Percentiles rank a stretch among this genome's conserved stretches.
These are phyloP conservation scores for Wickerhamomyces bisporus DNA, from an alignment of 805 yeast genomes.

Conservation along the genomic window DNA sequence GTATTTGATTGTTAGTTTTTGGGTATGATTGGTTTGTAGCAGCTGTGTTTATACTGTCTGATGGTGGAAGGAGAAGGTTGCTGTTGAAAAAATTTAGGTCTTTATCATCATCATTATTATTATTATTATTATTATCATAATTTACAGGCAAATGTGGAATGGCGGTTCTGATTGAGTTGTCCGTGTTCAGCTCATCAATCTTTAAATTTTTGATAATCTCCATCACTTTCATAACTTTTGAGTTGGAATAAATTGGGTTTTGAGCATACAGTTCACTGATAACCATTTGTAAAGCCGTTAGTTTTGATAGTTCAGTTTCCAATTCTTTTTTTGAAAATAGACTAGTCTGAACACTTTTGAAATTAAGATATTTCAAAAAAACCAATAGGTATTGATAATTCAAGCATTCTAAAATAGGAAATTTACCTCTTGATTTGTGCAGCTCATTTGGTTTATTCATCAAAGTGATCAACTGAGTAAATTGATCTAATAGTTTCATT, in stretches of 20 bases:
- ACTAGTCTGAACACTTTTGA: slow-evolving; percentile 10
- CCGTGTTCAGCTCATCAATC: slow-evolving; percentile 1
- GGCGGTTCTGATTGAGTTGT: not conserved
- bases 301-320: slow-evolving; percentile 5
- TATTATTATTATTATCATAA: too few species aligned
- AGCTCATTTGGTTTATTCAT: not conserved
- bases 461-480: not conserved
- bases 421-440: slow-evolving; percentile 8
- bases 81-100: too few species aligned
- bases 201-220: slow-evolving; percentile 4
- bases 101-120: too few species aligned
- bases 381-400: slow-evolving; percentile 17
- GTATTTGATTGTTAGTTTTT: too few species aligned
- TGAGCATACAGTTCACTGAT: slow-evolving; percentile 6
- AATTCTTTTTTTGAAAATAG: slow-evolving; percentile 1
- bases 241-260: slow-evolving; percentile 1
- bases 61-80: too few species aligned
- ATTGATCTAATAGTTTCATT: slow-evolving; percentile 3
- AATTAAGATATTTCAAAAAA: slow-evolving; percentile 19
- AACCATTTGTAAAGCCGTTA: slow-evolving; percentile 4
- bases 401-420: slow-evolving; percentile 16
- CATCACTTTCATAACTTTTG: slow-evolving; percentile 3
- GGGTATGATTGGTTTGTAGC: too few species aligned
- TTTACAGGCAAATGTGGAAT: too few species aligned
- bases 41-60: too few species aligned